Conservation (phyloP, 164 flowering plant genomes). For the Warburgia ugandensis region DNA sequence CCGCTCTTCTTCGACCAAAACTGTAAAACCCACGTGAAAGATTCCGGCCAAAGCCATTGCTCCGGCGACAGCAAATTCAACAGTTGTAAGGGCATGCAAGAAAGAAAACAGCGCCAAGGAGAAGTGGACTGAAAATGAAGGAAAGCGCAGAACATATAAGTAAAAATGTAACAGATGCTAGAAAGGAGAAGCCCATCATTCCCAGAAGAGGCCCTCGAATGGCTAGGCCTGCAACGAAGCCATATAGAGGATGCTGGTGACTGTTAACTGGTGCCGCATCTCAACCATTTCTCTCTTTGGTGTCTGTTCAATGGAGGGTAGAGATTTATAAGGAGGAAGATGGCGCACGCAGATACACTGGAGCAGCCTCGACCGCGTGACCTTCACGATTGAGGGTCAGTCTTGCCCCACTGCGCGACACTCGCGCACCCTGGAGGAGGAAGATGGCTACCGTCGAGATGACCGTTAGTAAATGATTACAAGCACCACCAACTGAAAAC, state of each 20-base stretch:
- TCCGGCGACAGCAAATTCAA: neutral
- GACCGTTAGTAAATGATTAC: too few species aligned
- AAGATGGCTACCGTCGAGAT: too few species aligned
- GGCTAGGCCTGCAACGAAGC: neutral
- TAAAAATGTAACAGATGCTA: neutral
- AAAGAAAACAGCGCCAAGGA: neutral
- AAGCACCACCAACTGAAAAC: too few species aligned
- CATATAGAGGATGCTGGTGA: neutral
- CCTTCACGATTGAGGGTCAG: too few species aligned
- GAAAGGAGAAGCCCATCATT: neutral
- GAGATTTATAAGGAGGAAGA: too few species aligned
- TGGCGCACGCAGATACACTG: too few species aligned
- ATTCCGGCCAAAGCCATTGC: neutral
- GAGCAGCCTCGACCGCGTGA: too few species aligned
- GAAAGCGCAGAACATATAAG: neutral
- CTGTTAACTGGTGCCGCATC: neutral
- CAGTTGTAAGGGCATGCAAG: neutral
- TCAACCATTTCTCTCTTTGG: slow-evolving; percentile 1
- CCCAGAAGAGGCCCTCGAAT: neutral
- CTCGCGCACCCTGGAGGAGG: too few species aligned
- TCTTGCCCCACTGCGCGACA: too few species aligned
- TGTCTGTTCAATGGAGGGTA: neutral
- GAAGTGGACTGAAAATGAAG: neutral
- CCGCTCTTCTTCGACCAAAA: too few species aligned
- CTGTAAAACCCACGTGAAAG: too few species aligned